Evolutionary conservation across 108 stramenopile genomes (phyloP), one percentile per base, ranked within the genome.

Genomic region (Hondaea fermentalgiana): DNA sequence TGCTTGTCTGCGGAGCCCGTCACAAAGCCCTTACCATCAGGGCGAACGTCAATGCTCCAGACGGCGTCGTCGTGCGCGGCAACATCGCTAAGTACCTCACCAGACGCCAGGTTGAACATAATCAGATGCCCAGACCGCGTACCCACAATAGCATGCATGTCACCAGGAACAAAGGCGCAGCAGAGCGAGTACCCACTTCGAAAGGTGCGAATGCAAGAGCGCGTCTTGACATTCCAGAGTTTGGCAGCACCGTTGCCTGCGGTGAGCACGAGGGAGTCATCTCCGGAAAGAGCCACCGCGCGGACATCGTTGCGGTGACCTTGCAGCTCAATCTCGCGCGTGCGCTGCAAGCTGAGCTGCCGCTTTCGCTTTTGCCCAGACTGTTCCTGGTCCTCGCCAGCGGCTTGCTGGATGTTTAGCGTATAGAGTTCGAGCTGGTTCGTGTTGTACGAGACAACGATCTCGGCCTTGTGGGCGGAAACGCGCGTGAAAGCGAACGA

Each of bases 261-360:
- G 35, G 97, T 97, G 60, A 97, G 97, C 12, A 97, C 96, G 71
- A 97, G 90, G 43, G 91, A 58, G 69, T 96, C 97, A 88, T 99
- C 98, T 3, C 95, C 93, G 76, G 96, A 96, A 29, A 99, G 87
- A 17, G 95, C 93, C 58, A 99, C 90, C 12, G 96, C 95, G 87
- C 99, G 94, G 59, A 99, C 97, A 25, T 98, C 98, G 44, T 97
- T 96, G 12, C 98, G 95, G 92, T 98, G 99, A 6, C 99, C 99
- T 55, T 92, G 94, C 94, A 96, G 94, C 88, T 97, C 96, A 64
- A 98, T 91, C 51, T 90, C 44, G 57, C 88, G 55, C 88, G 59
- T 59, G 35, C 25, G 59, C 59, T 59, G 14, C 5, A 58, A 29
- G 23, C 44, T 35, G 59, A 88, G 59, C 58, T 59, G 44, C 28